Conservation (phyloP, 148 eudicot genomes). For the Nyssa sinensis region DNA sequence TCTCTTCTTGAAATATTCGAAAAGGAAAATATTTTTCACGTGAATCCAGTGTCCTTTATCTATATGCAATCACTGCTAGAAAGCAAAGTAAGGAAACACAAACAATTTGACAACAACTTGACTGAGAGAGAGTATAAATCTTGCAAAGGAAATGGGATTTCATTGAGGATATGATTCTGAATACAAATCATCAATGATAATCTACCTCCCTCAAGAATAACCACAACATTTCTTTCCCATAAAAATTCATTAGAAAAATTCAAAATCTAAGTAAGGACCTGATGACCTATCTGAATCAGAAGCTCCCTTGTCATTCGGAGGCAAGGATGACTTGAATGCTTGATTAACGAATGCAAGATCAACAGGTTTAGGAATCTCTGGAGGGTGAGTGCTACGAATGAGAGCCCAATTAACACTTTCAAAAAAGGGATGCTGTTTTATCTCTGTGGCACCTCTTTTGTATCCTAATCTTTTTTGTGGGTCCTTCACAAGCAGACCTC, state of each 20-base stretch:
- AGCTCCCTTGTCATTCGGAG: constrained; percentile 41
- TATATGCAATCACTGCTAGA: not conserved
- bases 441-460: constrained; percentile 82
- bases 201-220: constrained; percentile 6
- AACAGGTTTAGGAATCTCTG: constrained; percentile 65
- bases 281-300: constrained; percentile 67
- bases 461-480: constrained; percentile 74
- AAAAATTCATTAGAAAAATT: constrained; percentile 51
- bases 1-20: too few species aligned
- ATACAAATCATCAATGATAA: constrained; percentile 13
- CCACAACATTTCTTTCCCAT: not conserved
- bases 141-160: not conserved
- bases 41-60: not conserved
- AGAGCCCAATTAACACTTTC: constrained; percentile 74
- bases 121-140: not conserved
- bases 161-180: constrained; percentile 2
- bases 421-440: constrained; percentile 81
- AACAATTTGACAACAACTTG: not conserved
- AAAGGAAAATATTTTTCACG: constrained; percentile 1
- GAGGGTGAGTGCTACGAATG: constrained; percentile 62
- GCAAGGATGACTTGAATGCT: constrained; percentile 38
- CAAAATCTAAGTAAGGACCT: constrained; percentile 76
- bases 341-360: constrained; percentile 49
- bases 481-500: constrained; percentile 67
- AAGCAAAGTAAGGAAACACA: not conserved